These are phyloP conservation scores for Chondrus crispus DNA, from an alignment of 23 red algal species.

Conservation along the genomic window DNA sequence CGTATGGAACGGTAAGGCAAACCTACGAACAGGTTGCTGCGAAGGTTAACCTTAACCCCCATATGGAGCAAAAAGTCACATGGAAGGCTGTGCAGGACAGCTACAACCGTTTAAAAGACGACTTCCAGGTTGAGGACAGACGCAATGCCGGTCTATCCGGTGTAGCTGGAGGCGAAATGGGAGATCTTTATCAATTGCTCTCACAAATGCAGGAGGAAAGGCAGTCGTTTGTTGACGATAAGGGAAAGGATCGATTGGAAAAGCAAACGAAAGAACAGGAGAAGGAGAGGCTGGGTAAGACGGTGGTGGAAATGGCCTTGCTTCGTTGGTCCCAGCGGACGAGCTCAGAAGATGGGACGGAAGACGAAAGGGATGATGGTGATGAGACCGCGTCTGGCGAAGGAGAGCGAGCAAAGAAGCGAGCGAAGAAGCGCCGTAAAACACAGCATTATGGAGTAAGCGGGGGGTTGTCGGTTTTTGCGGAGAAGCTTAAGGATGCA, in stretches of 20 bases:
- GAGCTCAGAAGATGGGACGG: no score
- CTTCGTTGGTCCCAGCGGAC: neutral
- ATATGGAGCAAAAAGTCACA: neutral
- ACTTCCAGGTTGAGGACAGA: neutral
- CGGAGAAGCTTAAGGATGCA: neutral
- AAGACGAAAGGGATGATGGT: no score
- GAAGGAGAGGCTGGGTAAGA: neutral
- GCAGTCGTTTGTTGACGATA: neutral
- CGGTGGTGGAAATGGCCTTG: neutral
- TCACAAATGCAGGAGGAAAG: neutral
- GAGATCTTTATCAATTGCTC: neutral
- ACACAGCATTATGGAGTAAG: neutral
- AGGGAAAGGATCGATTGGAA: neutral
- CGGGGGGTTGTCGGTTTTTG: neutral
- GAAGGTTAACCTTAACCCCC: neutral
- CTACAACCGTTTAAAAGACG: conserved; percentile 3
- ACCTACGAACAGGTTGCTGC: neutral
- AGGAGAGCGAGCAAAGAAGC: no score
- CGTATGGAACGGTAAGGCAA: neutral
- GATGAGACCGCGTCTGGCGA: no score
- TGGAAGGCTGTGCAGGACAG: neutral
- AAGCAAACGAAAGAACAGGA: neutral
- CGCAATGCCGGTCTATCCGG: neutral
- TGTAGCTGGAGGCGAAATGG: neutral
- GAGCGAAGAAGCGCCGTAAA: neutral